phyloP scores from a whole-genome alignment of 257 asterid species.

The Lycium barbarum region DNA sequence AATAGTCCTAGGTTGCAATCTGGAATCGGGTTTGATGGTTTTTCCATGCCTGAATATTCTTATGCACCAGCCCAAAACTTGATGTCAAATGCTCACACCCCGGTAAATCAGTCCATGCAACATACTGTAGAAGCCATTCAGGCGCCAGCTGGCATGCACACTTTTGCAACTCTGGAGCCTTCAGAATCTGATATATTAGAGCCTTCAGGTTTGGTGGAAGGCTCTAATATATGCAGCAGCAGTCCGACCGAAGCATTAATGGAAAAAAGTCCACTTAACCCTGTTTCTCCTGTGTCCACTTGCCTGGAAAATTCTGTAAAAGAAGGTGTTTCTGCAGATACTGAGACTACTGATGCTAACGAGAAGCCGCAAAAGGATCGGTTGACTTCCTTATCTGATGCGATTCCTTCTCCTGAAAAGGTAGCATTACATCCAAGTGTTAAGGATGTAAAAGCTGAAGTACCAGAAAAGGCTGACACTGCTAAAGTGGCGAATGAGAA shows the following conservation, averaged over 20 bases:
- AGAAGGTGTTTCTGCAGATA: constrained; percentile 44
- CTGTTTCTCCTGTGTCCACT: constrained; percentile 36
- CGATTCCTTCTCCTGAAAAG: constrained; percentile 69
- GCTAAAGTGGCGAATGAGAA: constrained; percentile 52
- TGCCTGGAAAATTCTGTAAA: constrained; percentile 35
- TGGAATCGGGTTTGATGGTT: constrained; percentile 56
- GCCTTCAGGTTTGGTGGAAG: constrained; percentile 41
- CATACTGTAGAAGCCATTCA: constrained; percentile 44
- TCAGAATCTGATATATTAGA: constrained; percentile 38
- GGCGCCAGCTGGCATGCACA: constrained; percentile 45
- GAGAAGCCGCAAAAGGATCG: constrained; percentile 48
- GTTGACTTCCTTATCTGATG: constrained; percentile 69
- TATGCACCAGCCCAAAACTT: constrained; percentile 50
- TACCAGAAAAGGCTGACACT: constrained; percentile 46
- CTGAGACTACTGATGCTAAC: constrained; percentile 38
- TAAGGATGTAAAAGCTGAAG: constrained; percentile 67
- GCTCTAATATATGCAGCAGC: constrained; percentile 39
- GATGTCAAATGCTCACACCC: constrained; percentile 46
- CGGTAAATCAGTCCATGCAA: constrained; percentile 50
- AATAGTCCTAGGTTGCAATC: constrained; percentile 60
- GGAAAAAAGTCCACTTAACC: constrained; percentile 36
- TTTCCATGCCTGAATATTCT: constrained; percentile 58
- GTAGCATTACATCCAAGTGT: constrained; percentile 56
- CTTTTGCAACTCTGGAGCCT: constrained; percentile 38
- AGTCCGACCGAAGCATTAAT: constrained; percentile 32